phyloP scores from a whole-genome alignment of 148 eudicot species.

The Arbutus unedo region DNA sequence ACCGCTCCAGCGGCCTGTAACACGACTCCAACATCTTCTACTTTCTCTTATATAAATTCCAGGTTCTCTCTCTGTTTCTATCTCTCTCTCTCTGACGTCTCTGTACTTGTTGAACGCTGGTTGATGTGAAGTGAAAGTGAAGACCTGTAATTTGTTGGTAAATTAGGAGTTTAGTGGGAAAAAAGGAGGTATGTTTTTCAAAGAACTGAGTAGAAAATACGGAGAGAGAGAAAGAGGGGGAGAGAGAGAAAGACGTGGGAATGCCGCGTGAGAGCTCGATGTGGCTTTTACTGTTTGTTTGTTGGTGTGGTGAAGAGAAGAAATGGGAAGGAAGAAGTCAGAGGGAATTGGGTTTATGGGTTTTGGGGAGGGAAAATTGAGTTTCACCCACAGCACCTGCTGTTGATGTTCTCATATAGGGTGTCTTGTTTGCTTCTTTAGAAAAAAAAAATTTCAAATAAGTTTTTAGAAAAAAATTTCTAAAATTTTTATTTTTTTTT shows the following conservation, averaged over 20 bases:
- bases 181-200: background rate
- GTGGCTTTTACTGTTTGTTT: background rate
- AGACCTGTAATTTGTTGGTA: background rate
- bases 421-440: too few species aligned
- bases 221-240: background rate
- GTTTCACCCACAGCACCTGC: too few species aligned
- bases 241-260: background rate
- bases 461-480: too few species aligned
- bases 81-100: background rate
- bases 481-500: too few species aligned
- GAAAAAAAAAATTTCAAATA: too few species aligned
- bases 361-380: too few species aligned
- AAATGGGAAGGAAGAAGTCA: too few species aligned
- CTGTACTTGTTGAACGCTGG: constrained; percentile 6
- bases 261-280: background rate
- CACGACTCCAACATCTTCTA: constrained; percentile 30
- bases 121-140: background rate
- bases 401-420: too few species aligned
- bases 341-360: too few species aligned
- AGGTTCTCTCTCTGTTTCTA: background rate
- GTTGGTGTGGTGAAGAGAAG: too few species aligned
- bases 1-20: constrained; percentile 27
- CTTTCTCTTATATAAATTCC: background rate
- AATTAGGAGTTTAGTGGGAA: background rate
- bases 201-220: background rate